Evolutionary conservation across 306 rosid species (phyloP), one percentile per base, ranked within the genome.

Genomic region (Delonix regia): DNA sequence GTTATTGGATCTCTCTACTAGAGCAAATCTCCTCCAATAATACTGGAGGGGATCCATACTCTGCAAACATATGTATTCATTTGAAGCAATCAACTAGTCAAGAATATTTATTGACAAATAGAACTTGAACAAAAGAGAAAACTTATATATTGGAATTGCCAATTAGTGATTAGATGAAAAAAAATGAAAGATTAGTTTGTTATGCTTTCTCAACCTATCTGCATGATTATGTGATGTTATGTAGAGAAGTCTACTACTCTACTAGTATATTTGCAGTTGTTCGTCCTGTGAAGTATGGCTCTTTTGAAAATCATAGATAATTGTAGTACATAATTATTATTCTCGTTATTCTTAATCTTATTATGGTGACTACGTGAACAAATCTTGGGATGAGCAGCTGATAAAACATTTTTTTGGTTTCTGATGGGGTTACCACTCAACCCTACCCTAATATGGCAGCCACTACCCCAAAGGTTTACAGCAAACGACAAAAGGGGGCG

Each of bases 371-470:
- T 95, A 95, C 25, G 94, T 86, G 30, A 88, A 87, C 89, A 71
- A 88, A 83, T 83, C 81, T 68, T 95, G 99, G 99, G 98, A 93
- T 67, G 93, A 81, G 69, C 89, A 95, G 52, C 36, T 90, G 82
- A 73, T 95, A 65, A 85, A 86, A 75, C 74, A 85, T 77, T 79
- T 91, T 83, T 88, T 90, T 90, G 87, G 88, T 85, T 92, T n/a
- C n/a, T n/a, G n/a, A n/a, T n/a, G n/a, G n/a, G n/a, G n/a, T n/a
- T n/a, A n/a, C n/a, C n/a, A n/a, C n/a, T n/a, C n/a, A n/a, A n/a
- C n/a, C n/a, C n/a, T n/a, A n/a, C n/a, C n/a, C n/a, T n/a, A n/a
- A n/a, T n/a, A n/a, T n/a, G n/a, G n/a, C n/a, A n/a, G n/a, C n/a
- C n/a, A n/a, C n/a, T n/a, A n/a, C n/a, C n/a, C n/a, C n/a, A n/a